Evolutionary conservation across 75 land plant genomes (phyloP), one percentile per base, ranked within the genome.

Genomic region (Cupressus sempervirens): DNA sequence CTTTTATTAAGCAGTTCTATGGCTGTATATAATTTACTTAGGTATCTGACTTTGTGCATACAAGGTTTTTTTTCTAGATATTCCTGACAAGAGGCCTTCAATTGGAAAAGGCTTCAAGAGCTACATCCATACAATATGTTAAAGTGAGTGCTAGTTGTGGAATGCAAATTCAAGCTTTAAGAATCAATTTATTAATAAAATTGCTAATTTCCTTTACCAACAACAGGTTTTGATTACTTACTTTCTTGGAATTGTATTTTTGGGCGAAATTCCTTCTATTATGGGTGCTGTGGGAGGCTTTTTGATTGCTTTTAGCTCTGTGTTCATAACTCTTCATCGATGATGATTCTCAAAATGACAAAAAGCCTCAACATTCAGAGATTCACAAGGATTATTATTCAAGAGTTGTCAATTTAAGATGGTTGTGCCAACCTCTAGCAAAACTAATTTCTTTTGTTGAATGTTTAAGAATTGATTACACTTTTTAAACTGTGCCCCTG

Each of bases 51-150:
- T 50, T n/a, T 80, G 29, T 85, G 56, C 83, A 76, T 83, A 43
- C 80, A 85, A 43, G 38, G n/a, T 9, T 45, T 58, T 50, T 58
- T 50, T 87, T 58, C 34, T 85, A 88, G 89, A 62, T 88, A 45
- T 88, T 87, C 76, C 36, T 88, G 32, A 88, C 89, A 38, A 88
- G 89, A 87, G 89, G 89, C 35, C 74, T 88, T 85, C 89, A 88
- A 38, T 81, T 88, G 75, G 89, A 88, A 58, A 87, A 88, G 73
- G 89, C 89, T 62, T 76, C 89, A 46, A 88, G 58, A 50, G 89
- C 89, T 38, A 87, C 89, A 68, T 87, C 89, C 58, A 88, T 88
- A 32, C 89, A 88, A 62, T 88, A 88, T 72, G 84, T 88, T 36
- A 88, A 88, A 89, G 89, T 85, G 52, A 70, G 83, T 83, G 11